Evolutionary conservation across 139 green algal species (phyloP).

Genomic region (Spirogloea muscicola): DNA sequence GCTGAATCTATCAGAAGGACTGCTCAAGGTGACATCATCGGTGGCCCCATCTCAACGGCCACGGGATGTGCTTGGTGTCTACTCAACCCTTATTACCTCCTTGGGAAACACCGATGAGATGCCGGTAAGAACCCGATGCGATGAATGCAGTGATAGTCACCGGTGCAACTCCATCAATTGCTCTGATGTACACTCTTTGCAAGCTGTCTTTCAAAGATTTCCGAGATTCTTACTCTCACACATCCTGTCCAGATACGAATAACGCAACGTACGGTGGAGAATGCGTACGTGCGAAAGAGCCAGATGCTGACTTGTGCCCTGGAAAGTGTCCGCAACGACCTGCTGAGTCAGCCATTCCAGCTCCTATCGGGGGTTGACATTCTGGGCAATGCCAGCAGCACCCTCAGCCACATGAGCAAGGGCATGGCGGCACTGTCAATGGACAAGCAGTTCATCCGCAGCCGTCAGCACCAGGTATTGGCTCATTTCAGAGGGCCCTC

Average conservation of each 20-base stretch:
- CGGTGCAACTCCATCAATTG: too few species aligned
- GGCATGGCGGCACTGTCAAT: constrained; percentile 38
- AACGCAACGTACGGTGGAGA: neutral
- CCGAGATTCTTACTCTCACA: too few species aligned
- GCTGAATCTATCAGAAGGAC: constrained; percentile 22
- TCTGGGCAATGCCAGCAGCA: constrained; percentile 35
- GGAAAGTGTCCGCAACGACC: constrained; percentile 18
- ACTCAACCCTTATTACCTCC: constrained; percentile 28
- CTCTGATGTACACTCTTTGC: too few species aligned
- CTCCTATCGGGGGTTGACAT: constrained; percentile 41
- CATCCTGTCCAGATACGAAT: constrained; percentile 31
- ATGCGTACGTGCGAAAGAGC: constrained; percentile 23
- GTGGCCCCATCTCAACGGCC: constrained; percentile 37
- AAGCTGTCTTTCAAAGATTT: too few species aligned
- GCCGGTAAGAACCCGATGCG: constrained; percentile 15
- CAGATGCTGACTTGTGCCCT: neutral
- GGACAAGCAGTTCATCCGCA: constrained; percentile 50
- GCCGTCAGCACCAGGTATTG: constrained; percentile 28
- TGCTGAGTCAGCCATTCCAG: constrained; percentile 46
- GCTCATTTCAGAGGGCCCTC: neutral
- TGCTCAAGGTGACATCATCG: constrained; percentile 28
- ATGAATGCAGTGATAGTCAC: too few species aligned
- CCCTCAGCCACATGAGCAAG: constrained; percentile 31
- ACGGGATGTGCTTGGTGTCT: constrained; percentile 28
- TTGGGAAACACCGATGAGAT: constrained; percentile 43